Base-by-base conservation (phyloP, 805 yeast genomes). In the Yueomyces sp. region DNA sequence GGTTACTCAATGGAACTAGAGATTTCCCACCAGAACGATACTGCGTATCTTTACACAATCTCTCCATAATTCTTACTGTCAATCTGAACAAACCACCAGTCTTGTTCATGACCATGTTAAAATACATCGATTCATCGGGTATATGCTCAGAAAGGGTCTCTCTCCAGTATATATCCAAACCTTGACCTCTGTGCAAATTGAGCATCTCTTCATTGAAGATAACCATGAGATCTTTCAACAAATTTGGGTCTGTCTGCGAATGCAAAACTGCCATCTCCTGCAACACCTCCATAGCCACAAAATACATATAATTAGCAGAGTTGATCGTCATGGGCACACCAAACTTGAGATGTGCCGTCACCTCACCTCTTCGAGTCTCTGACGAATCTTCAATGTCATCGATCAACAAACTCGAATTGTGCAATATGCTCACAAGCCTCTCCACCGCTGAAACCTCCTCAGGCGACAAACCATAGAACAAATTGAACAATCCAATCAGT, bases 341-440 rank as follows among this genome's bases (percentile, higher is more conserved):
- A 57, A 65, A 88, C 19, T 81, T 69, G 41, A 74, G 61, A 59
- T 88, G 96, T 0, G 95, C 84, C 4, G 85, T 78, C 1, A 87
- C 86, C 34, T 67, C 60, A 1, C 96, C 96, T 37, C 97, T 61
- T 50, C 97, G 68, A 39, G 77, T 64, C 26, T 62, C 63, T 0
- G 94, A 81, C 37, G 63, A 67, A 58, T 88, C 97, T 56, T 88
- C 97, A 29, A 88, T 82, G 54, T 88, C 97, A 60, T 88, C 97
- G 37, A 88, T 76, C 42, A 82, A 62, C 45, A 82, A 59, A 8
- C 86, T 78, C 0, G 87, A 75, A 4, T 75, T 70, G 57, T 83
- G 92, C 30, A 83, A 60, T 38, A 72, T 70, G 47, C 74, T 77
- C n/a, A 81, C 69, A 29, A 78, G 63, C 8, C 61, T 55, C 32